A percentile compares a stretch with the other conserved stretches of the same genome.
These are phyloP conservation scores for Suillus tomentosus DNA, from an alignment of 768 basidiomycete species.

Conservation along the genomic window DNA sequence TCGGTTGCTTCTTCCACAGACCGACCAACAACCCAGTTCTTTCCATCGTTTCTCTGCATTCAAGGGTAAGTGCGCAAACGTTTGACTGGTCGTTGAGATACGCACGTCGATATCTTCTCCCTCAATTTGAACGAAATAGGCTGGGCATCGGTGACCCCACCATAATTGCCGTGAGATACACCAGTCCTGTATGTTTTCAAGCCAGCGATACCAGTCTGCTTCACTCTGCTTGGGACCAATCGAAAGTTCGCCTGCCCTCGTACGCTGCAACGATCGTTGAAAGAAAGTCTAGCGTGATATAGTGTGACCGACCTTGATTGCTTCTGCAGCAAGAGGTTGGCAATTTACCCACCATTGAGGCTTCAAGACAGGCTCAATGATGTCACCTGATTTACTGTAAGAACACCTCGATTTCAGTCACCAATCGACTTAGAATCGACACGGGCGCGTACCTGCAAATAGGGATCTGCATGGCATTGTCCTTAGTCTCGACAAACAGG, in stretches of 20 bases:
- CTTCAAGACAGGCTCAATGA: conserved; percentile 93
- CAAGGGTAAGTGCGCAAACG: neutral
- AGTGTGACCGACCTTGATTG: conserved; percentile 61
- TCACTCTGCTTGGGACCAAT: conserved; percentile 87
- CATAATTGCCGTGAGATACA: conserved; percentile 98
- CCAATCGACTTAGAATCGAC: neutral
- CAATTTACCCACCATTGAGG: conserved; percentile 99
- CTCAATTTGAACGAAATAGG: conserved; percentile 87
- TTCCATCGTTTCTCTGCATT: conserved; percentile 61
- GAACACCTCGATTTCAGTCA: conserved; percentile 9
- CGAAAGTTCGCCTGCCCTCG: conserved; percentile 79
- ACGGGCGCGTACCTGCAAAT: conserved; percentile 69
- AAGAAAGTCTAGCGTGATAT: conserved; percentile 6
- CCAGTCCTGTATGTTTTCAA: conserved; percentile 97
- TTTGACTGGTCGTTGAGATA: conserved; percentile 7
- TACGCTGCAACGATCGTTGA: conserved; percentile 56
- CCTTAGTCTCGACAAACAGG: conserved; percentile 86
- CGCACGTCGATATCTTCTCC: conserved; percentile 69
- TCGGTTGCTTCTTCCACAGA: conserved; percentile 73
- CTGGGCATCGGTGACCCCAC: conserved; percentile 98
- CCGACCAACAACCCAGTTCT: conserved; percentile 91
- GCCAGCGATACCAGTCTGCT: conserved; percentile 94
- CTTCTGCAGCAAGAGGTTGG: conserved; percentile 87
- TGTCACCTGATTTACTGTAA: conserved; percentile 88
- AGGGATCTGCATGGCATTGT: conserved; percentile 97